These are phyloP conservation scores for Teunomyces barrocoloradensis DNA, from an alignment of 805 yeast genomes.

Conservation along the genomic window DNA sequence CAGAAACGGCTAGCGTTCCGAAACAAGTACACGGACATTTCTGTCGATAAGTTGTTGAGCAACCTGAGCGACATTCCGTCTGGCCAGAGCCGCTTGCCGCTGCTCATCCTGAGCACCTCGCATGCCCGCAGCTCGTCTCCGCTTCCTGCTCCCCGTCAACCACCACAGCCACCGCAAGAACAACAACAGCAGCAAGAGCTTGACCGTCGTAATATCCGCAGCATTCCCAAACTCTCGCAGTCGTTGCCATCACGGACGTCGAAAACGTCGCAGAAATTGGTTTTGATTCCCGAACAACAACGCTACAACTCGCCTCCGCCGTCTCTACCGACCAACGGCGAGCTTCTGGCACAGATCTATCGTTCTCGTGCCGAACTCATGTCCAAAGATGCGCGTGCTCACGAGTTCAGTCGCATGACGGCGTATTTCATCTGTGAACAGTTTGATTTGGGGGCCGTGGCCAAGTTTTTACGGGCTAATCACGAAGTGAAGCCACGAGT, in stretches of 20 bases:
- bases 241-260: slow-evolving; percentile 73
- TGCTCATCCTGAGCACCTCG: slow-evolving; percentile 16
- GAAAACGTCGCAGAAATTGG: slow-evolving; percentile 81
- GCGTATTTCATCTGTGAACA: slow-evolving; percentile 90
- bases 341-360: slow-evolving; percentile 30
- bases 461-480: slow-evolving; percentile 59
- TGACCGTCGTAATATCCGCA: slow-evolving; percentile 37
- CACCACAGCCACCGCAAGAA: slow-evolving; percentile 20
- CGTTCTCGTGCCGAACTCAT: slow-evolving; percentile 53
- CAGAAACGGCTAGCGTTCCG: slow-evolving; percentile 28
- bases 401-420: slow-evolving; percentile 77
- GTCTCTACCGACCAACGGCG: slow-evolving; percentile 9
- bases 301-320: slow-evolving; percentile 20
- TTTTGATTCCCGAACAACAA: slow-evolving; percentile 70
- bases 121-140: slow-evolving; percentile 9
- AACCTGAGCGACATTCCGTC: slow-evolving; percentile 87
- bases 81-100: slow-evolving; percentile 54
- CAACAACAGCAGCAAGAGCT: slow-evolving; percentile 1
- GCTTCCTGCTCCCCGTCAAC: slow-evolving; percentile 3
- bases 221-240: slow-evolving; percentile 51
- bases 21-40: slow-evolving; percentile 68
- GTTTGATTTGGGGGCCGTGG: slow-evolving; percentile 60
- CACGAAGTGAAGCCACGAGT: slow-evolving; percentile 85
- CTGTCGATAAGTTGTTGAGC: slow-evolving; percentile 75
- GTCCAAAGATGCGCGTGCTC: slow-evolving; percentile 58